phyloP scores from a whole-genome alignment of 257 asterid genomes.

The Fraxinus cuspidata region DNA sequence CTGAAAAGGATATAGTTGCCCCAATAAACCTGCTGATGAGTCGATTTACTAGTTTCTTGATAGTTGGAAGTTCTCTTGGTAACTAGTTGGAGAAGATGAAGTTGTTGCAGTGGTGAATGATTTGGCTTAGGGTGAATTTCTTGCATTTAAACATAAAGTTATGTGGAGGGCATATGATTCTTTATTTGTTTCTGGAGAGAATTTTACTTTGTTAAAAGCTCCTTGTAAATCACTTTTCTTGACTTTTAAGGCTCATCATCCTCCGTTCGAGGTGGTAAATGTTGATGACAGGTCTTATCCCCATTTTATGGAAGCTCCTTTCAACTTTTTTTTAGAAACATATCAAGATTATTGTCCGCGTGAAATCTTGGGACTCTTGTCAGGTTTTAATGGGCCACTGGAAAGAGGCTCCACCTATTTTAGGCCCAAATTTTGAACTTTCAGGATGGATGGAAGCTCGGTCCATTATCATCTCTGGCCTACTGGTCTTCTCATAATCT shows the following conservation, averaged over 20 bases:
- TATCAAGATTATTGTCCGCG: no score
- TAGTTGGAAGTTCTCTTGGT: conserved; percentile 3
- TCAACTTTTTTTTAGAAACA: no score
- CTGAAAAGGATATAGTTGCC: background rate
- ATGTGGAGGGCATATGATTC: conserved; percentile 50
- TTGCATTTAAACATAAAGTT: conserved; percentile 28
- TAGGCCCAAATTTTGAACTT: no score
- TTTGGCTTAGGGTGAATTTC: background rate
- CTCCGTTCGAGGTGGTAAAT: conserved; percentile 27
- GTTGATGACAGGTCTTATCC: conserved; percentile 17
- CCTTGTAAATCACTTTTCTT: conserved; percentile 39
- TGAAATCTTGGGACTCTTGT: no score
- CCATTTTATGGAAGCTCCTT: no score
- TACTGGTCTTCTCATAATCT: no score
- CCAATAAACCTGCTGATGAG: background rate
- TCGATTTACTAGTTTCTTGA: background rate
- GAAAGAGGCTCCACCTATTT: no score
- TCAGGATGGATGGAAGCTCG: no score
- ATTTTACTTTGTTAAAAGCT: conserved; percentile 55
- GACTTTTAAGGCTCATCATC: conserved; percentile 33
- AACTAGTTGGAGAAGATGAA: conserved; percentile 1
- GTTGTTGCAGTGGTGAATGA: conserved; percentile 21
- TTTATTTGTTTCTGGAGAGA: conserved; percentile 29
- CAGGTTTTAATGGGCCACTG: no score
- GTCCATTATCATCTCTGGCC: no score